Percentiles rank a stretch among this genome's conserved stretches.
Evolutionary conservation across 202 grass and related monocot species (phyloP).

Genomic region (Elaeis oleifera): DNA sequence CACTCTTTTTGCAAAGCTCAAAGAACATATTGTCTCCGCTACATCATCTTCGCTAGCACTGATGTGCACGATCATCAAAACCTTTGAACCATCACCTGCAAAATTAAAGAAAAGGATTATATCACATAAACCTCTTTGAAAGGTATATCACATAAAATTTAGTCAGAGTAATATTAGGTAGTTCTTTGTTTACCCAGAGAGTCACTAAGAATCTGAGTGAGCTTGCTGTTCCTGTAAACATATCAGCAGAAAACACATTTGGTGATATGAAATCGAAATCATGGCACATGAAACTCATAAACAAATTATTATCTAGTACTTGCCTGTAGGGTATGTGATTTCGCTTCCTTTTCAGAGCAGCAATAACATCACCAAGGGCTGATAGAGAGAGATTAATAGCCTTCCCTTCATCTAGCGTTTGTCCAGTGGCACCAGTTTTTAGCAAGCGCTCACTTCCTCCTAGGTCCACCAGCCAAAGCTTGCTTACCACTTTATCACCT

Average conservation of each 20-base stretch:
- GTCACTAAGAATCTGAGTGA: conserved; percentile 89
- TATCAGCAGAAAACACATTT: conserved; percentile 1
- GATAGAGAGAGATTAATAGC: conserved; percentile 94
- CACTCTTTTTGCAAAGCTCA: conserved; percentile 75
- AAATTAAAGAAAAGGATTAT: conserved; percentile 11
- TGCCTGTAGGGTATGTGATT: conserved; percentile 92
- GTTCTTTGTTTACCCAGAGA: conserved; percentile 50
- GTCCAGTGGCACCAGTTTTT: conserved; percentile 82
- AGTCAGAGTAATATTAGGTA: neutral
- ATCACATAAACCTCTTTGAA: conserved; percentile 13
- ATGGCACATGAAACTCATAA: no score
- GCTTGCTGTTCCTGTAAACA: conserved; percentile 77
- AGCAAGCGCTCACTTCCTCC: conserved; percentile 87
- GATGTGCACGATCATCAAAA: conserved; percentile 87
- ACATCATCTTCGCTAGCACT: conserved; percentile 65
- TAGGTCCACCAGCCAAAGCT: conserved; percentile 85
- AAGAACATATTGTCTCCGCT: conserved; percentile 62
- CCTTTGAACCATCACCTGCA: conserved; percentile 67
- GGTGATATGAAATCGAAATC: neutral
- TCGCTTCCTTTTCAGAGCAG: conserved; percentile 69
- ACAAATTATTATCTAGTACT: neutral
- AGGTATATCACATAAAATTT: neutral
- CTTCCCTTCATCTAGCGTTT: conserved; percentile 89
- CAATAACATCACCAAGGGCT: conserved; percentile 86
- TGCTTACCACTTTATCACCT: conserved; percentile 36